Evolutionary conservation across 257 asterid species (phyloP), one percentile per base, ranked within the genome.

Genomic region (Scutellaria galericulata): DNA sequence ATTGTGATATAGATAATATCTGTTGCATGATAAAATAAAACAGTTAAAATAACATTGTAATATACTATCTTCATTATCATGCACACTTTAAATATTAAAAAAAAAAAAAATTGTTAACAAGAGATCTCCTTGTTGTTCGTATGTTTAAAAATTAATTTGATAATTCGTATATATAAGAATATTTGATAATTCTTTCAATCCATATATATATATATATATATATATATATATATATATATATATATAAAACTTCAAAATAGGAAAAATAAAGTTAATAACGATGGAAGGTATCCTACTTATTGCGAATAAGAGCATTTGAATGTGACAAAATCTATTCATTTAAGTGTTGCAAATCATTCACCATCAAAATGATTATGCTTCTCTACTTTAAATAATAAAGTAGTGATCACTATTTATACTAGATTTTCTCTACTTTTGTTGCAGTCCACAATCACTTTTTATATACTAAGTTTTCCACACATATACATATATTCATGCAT

Each of bases 261-360:
- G 31, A 13, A 20, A 4, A 45, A 73, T 7, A 51, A 8, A 35
- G 5, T 10, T 15, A 3, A 27, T 56, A 6, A 64, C 39, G 51
- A 65, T 53, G 35, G 31, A 61, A 64, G 40, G 81, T 45, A 77
- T 72, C 81, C 65, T 50, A 24, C 60, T 22, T 48, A 66, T 71
- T 56, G 65, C 51, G 61, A 77, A 65, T 71, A 65, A 50, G 27
- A 56, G 58, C 78, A 77, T 37, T 6, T 66, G 78, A 59, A 66
- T 57, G 74, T 57, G 72, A 71, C 77, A 58, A 77, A 40, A 64
- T 1, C 7, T 24, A 18, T 68, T 41, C 71, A 40, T 59, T 31
- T 42, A 35, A 41, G 68, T 50, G 70, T 65, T 41, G 35, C 37
- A 50, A 39, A 46, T 20, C 55, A 48, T 14, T 47, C 66, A 37